Conservation (phyloP, 2,329 filamentous ascomycete genomes). For the Raffaelea deltoideospora region DNA sequence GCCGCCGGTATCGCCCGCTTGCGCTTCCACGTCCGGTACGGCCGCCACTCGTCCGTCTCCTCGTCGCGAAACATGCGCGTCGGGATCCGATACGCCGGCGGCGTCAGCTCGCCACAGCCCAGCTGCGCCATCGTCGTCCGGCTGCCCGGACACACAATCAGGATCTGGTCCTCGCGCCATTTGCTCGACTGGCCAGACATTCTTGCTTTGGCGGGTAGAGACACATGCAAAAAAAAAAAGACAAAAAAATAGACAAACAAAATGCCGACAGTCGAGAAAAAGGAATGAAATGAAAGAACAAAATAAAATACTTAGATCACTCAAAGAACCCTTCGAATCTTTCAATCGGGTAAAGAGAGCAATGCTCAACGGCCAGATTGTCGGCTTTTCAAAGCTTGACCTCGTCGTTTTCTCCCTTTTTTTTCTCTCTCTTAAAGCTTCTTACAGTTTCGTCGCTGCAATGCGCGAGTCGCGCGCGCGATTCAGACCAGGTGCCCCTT, state of each 20-base stretch:
- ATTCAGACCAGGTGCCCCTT: no score
- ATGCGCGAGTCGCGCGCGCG: no score
- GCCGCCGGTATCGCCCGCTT: constrained; percentile 27
- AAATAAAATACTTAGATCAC: no score
- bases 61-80: constrained; percentile 90
- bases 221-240: not conserved
- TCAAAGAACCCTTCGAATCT: no score
- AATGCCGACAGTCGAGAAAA: not conserved
- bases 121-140: constrained; percentile 83
- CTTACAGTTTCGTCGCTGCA: no score
- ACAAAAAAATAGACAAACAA: not conserved
- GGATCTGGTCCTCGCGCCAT: constrained; percentile 50
- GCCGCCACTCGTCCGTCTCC: constrained; percentile 59
- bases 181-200: constrained; percentile 44
- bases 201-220: no score
- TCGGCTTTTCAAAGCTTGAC: constrained; percentile 5
- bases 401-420: no score
- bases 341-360: no score
- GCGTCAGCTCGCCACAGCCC: constrained; percentile 79
- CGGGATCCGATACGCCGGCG: constrained; percentile 69
- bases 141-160: constrained; percentile 69
- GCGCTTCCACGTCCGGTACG: constrained; percentile 60
- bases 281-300: not conserved
- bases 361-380: constrained; percentile 2
- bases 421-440: no score